Evolutionary conservation across 2,329 filamentous ascomycete genomes (phyloP).

Genomic region (Aspergillus aculeatus): DNA sequence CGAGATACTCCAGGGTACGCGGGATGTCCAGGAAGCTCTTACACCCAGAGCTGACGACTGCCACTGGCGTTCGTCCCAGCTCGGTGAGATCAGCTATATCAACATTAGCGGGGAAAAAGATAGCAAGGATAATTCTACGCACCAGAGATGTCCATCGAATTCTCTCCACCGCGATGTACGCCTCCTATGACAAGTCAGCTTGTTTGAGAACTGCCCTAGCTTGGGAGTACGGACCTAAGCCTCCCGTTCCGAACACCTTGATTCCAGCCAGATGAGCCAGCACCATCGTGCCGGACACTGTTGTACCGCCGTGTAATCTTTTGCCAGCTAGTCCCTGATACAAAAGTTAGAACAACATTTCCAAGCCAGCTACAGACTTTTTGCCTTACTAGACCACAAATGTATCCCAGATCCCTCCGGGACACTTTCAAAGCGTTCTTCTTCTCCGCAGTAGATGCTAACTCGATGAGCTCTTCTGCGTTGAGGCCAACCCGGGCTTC

Average conservation of each 20-base stretch:
- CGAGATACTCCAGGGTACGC: conserved; percentile 77
- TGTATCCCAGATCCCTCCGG: conserved; percentile 78
- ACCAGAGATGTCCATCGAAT: conserved; percentile 81
- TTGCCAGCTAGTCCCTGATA: conserved; percentile 62
- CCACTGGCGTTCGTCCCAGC: conserved; percentile 82
- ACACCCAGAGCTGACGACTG: conserved; percentile 85
- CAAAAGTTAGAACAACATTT: conserved; percentile 2
- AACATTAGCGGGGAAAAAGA: conserved; percentile 1
- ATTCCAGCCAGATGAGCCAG: conserved; percentile 85
- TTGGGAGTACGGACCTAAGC: conserved; percentile 58
- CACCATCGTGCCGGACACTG: conserved; percentile 89
- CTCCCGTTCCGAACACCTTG: conserved; percentile 89
- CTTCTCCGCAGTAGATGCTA: conserved; percentile 65
- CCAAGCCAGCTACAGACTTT: not conserved
- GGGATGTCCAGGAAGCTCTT: conserved; percentile 96
- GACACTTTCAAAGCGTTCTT: conserved; percentile 77
- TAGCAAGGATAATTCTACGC: conserved; percentile 5
- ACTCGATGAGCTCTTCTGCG: conserved; percentile 68
- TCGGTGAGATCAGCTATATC: conserved; percentile 81
- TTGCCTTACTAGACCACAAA: conserved; percentile 68
- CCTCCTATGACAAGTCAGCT: conserved; percentile 54
- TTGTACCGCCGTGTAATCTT: conserved; percentile 82
- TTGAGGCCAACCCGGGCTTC: conserved; percentile 76
- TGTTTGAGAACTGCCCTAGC: not conserved
- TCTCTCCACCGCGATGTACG: conserved; percentile 84